Evolutionary conservation across 225 moss, liverwort and hornwort genomes (phyloP).

Genomic region (Marchantia polymorpha): DNA sequence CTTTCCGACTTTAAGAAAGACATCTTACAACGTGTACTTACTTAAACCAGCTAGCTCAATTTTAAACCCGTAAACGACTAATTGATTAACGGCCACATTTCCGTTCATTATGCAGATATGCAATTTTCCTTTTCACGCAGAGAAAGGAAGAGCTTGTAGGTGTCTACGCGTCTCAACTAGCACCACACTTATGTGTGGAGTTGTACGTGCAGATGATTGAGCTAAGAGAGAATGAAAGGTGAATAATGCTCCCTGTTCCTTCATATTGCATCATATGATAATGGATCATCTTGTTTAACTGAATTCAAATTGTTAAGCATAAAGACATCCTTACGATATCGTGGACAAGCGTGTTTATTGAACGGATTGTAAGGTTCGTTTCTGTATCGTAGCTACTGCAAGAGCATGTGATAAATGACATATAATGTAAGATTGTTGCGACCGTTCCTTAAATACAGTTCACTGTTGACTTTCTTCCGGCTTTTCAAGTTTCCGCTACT

Average conservation of each 20-base stretch:
- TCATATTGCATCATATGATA: no score
- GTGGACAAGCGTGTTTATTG: no score
- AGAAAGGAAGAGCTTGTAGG: constrained; percentile 95
- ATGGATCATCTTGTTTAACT: no score
- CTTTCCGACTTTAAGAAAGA: background rate
- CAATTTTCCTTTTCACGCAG: constrained; percentile 89
- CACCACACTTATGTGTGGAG: constrained; percentile 90
- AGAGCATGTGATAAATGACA: no score
- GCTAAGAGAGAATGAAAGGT: constrained; percentile 86
- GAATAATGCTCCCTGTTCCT: constrained; percentile 7
- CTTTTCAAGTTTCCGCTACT: background rate
- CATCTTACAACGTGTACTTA: background rate
- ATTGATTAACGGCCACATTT: background rate
- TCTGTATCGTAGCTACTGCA: no score
- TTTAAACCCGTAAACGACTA: background rate
- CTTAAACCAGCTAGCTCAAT: background rate
- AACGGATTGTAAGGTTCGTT: no score
- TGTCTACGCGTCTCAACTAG: constrained; percentile 87
- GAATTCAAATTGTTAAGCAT: no score
- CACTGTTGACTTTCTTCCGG: background rate
- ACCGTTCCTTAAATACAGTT: no score
- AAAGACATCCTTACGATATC: no score
- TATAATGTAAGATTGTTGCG: no score
- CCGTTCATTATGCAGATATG: constrained; percentile 42
- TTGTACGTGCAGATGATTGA: constrained; percentile 98